Base-by-base conservation (phyloP, 163 green algal species). In the Scenedesmus sp. region DNA sequence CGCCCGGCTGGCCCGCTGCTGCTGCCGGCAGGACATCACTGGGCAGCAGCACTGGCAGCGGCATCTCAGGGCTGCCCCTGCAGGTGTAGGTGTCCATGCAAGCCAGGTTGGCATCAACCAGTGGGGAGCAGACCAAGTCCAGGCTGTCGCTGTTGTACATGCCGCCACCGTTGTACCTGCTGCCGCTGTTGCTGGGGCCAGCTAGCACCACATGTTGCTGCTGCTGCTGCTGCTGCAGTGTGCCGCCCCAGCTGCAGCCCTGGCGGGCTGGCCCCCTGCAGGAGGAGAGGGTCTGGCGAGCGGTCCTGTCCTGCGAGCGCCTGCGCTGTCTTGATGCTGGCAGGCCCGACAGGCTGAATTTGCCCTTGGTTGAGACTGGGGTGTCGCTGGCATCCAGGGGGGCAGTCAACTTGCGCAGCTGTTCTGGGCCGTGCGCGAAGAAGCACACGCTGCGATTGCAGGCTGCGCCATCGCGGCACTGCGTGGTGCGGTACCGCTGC, bases 401-500 rank as follows among this genome's bases (percentile, higher is more conserved):
- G 22, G 59, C 59, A 35, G 59, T 72, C 59, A 72, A 24, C 59
- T 3, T 46, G 16, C 85, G 85, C n/a, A 90, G 70, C 70, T 90
- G 44, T 7, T 33, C 12, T 16, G 61, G 1, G n/a, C 24, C 46
- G 49, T 90, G 85, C 5, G 85, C 85, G 18, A 90, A 90, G 70
- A 90, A 90, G 76, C 87, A 91, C 24, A 98, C 96, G 33, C 93
- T 93, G 3, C 96, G 93, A 80, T 93, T 95, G 94, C 97, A 99
- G 37, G 59, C 84, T 2, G 89, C 59, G 4, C 95, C 97, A 80
- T 98, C 96, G 92, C 97, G 97, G 96, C 97, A 99, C 51, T 98
- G 93, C 95, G 97, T 96, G 0, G 96, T 99, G 86, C 97, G 94
- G 91, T 98, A 98, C 85, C 96, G 95, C 43, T 92, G 92, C 3